phyloP scores from a whole-genome alignment of 2,329 filamentous ascomycete genomes.

The Exophiala oligosperma region DNA sequence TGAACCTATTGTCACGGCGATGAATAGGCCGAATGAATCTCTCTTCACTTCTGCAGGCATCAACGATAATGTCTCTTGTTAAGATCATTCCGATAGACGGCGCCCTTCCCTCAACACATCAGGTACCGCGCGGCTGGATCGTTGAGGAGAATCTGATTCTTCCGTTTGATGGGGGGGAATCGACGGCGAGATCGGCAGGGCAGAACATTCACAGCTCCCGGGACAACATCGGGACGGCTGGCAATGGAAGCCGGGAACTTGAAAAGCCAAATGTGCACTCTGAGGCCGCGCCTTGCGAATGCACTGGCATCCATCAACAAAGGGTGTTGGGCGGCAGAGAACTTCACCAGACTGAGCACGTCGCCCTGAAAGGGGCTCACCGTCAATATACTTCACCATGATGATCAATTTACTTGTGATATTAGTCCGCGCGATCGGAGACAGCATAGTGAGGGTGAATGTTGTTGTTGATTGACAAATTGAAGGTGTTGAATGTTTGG shows the following conservation, averaged over 20 bases:
- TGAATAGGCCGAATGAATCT: conserved; percentile 1
- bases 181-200: not conserved
- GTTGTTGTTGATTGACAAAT: no score
- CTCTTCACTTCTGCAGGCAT: not conserved
- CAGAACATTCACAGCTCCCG: not conserved
- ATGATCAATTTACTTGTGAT: no score
- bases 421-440: no score
- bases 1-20: conserved; percentile 3
- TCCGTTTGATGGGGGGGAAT: not conserved
- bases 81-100: not conserved
- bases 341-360: no score
- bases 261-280: not conserved
- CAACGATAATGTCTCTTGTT: not conserved
- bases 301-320: not conserved
- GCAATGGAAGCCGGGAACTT: not conserved
- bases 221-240: not conserved
- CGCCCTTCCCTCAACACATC: not conserved
- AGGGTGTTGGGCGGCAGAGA: not conserved
- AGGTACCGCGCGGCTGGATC: not conserved
- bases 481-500: no score
- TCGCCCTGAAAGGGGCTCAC: no score
- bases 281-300: not conserved
- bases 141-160: not conserved
- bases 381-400: no score
- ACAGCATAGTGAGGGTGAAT: no score